These are phyloP conservation scores for Ceraceosorus guamensis DNA, from an alignment of 1,284 basidiomycete species.

Conservation along the genomic window DNA sequence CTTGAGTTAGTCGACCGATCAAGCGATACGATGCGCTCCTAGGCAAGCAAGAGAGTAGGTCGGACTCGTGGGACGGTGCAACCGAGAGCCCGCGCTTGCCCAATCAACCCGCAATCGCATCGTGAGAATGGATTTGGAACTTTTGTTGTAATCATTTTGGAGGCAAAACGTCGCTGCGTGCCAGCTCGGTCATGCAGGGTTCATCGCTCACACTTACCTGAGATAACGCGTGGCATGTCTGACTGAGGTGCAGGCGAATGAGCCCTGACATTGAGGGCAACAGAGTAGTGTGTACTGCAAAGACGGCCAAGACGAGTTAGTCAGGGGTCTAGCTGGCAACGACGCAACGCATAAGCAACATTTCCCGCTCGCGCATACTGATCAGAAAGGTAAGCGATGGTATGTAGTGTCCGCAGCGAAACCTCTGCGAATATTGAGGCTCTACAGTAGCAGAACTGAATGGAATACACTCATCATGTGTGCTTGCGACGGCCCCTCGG, in stretches of 20 bases:
- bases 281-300: neutral
- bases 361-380: neutral
- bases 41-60: neutral
- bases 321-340: neutral
- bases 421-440: neutral
- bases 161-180: neutral
- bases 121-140: conserved; percentile 8
- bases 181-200: neutral
- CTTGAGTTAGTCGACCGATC: neutral
- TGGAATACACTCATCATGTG: conserved; percentile 2
- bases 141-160: conserved; percentile 5
- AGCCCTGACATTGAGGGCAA: neutral
- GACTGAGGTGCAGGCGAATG: too few species aligned
- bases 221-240: neutral
- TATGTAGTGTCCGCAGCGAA: conserved; percentile 6
- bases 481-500: neutral
- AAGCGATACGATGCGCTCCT: neutral
- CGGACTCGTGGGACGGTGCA: neutral
- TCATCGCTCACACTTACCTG: neutral
- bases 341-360: neutral
- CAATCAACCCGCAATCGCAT: neutral
- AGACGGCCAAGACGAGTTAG: neutral
- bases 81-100: neutral
- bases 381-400: conserved; percentile 6
- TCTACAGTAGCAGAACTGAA: conserved; percentile 6